Base-by-base conservation (phyloP, 1,284 basidiomycete genomes). In the Cutaneotrichosporon cavernicola region DNA sequence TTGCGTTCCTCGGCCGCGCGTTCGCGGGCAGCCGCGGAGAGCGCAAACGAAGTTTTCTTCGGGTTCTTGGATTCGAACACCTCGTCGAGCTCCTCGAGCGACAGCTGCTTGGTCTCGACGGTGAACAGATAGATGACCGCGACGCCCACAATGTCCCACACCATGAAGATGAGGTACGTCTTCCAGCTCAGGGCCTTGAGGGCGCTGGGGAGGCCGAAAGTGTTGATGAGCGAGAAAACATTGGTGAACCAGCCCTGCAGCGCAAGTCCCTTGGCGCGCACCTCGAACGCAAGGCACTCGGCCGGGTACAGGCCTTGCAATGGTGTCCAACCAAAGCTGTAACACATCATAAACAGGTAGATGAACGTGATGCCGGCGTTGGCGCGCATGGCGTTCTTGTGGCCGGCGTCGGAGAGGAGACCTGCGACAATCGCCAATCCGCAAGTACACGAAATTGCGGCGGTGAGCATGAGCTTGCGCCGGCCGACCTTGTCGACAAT, bases 281-380 rank as follows among this genome's bases (percentile, higher is more conserved):
- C 67, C 69, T 86, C 81, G 72, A 84, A 86, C 18, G 81, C 76
- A 14, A 86, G 75, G 8, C 85, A 83, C 72, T 86, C 85, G 2
- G 85, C 81, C 16, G 85, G 84, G 69, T 86, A 87, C 3, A 85
- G 74, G 2, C 82, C 83, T 80, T 86, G 85, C 79, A 86, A 83
- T 0, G 85, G 83, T 4, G 85, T 86, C 82, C 83, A 86, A 32
- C 85, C 85, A 69, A 84, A 84, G 5, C 83, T 84, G 50, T 57
- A 74, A 60, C 66, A 69, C n/a, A 70, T 69, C 60, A 51, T 56
- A 59, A 56, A 60, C 8, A 64, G 63, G 59, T 36, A 72, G 62
- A 74, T 73, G 58, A 74, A 76, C 34, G 62, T 47, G 58, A 76
- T 72, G 10, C 73, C 73, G 9, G 74, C 74, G 56, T 71, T 67